These are phyloP conservation scores for Penicillium nucicola DNA, from an alignment of 495 filamentous ascomycete genomes.

Conservation along the genomic window DNA sequence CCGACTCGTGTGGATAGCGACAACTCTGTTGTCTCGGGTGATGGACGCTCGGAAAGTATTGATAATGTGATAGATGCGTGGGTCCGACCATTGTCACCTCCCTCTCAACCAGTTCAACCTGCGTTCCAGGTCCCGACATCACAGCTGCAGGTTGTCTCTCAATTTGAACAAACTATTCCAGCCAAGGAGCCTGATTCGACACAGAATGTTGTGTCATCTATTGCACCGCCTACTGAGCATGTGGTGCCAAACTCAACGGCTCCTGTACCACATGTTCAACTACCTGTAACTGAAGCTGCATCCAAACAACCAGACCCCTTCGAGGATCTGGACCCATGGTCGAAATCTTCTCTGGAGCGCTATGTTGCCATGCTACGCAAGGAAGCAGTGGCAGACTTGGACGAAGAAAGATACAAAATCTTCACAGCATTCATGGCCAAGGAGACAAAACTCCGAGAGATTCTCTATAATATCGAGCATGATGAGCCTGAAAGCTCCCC, in stretches of 20 bases:
- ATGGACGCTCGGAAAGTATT: constrained; percentile 35
- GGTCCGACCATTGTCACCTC: constrained; percentile 28
- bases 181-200: constrained; percentile 9
- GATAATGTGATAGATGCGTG: constrained; percentile 45
- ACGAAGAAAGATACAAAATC: constrained; percentile 49
- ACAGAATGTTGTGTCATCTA: neutral
- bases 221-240: neutral
- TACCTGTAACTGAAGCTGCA: neutral
- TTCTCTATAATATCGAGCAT: constrained; percentile 50
- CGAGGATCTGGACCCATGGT: constrained; percentile 52
- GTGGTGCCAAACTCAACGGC: neutral
- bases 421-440: constrained; percentile 50
- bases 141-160: neutral
- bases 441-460: constrained; percentile 50
- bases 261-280: neutral
- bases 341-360: constrained; percentile 48
- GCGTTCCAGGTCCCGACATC: constrained; percentile 5
- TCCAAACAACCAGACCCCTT: constrained; percentile 36
- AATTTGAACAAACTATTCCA: constrained; percentile 6
- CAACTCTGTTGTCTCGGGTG: constrained; percentile 21
- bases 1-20: constrained; percentile 28
- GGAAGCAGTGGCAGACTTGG: constrained; percentile 47
- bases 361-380: constrained; percentile 53
- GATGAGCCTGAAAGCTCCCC: constrained; percentile 21
- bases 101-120: constrained; percentile 6